Conservation (phyloP, 2,329 filamentous ascomycete species). For the Chaetothyriales sp. region DNA sequence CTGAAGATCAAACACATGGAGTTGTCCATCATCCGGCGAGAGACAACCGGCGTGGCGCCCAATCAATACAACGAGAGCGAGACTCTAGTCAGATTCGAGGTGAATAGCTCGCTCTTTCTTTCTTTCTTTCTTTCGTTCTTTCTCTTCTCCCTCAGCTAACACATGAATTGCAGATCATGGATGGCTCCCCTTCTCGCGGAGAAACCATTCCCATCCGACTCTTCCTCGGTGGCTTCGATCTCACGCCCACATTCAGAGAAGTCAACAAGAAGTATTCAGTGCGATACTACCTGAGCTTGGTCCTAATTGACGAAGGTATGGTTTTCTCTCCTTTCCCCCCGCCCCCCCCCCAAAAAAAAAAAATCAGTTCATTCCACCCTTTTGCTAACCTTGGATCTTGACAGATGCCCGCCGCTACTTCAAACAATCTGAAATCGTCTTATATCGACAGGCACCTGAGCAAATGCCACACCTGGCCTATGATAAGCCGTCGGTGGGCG, state of each 20-base stretch:
- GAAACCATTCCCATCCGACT: slow-evolving; percentile 92
- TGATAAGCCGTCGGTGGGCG: slow-evolving; percentile 15
- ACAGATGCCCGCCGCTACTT: slow-evolving; percentile 85
- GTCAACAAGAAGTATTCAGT: slow-evolving; percentile 99
- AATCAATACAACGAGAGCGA: slow-evolving; percentile 99
- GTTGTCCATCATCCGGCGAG: slow-evolving; percentile 86
- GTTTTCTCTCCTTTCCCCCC: slow-evolving; percentile 22
- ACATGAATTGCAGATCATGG: slow-evolving; percentile 62
- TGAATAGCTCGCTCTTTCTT: slow-evolving; percentile 24
- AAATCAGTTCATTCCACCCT: neutral
- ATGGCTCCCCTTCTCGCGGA: slow-evolving; percentile 86
- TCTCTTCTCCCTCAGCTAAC: neutral
- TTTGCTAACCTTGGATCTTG: neutral
- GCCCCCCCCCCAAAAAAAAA: slow-evolving; percentile 3
- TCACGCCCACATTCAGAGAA: slow-evolving; percentile 95
- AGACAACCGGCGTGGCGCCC: slow-evolving; percentile 88
- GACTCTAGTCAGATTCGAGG: slow-evolving; percentile 91
- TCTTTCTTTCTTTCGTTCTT: neutral
- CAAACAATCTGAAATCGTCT: slow-evolving; percentile 96
- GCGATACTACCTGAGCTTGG: slow-evolving; percentile 88
- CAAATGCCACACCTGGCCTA: slow-evolving; percentile 11
- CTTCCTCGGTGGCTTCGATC: slow-evolving; percentile 92
- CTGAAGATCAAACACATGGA: slow-evolving; percentile 99
- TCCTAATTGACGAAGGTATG: slow-evolving; percentile 82
- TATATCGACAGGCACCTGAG: slow-evolving; percentile 60